Base-by-base conservation (phyloP, 1,139 yeast species). In the Chernovozyma sophiae-reginae region DNA sequence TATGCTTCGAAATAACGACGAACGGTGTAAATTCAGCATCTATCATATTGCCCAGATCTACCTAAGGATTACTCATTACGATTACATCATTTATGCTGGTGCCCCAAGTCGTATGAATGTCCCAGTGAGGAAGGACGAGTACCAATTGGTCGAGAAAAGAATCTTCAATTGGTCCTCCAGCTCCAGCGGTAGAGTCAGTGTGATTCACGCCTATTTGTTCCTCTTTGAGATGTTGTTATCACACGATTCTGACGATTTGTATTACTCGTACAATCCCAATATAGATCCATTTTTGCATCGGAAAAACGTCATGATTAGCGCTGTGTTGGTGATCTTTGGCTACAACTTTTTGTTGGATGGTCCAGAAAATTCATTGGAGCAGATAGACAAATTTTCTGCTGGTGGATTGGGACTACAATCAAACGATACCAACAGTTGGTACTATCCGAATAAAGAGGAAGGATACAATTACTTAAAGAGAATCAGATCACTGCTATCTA, bases 21-120 rank as follows among this genome's bases (percentile, higher is more conserved):
- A 70, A 1, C 56, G 77, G 27, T 77, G 83, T 51, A 77, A 77
- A 47, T 65, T 72, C 41, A 38, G 47, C 3, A 72, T 77, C 33
- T 81, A 79, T 55, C 89, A 81, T 49, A 67, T 83, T 58, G 77
- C 86, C 0, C 89, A 82, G 51, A 74, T 83, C 16, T 73, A 77
- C 26, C 70, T 84, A 61, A 65, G 64, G 43, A 73, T 82, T 25
- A 75, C 81, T 37, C 86, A 82, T 44, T 77, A 81, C 55, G 94
- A 85, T 52, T 74, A 81, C 38, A 82, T 81, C 41, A 77, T 81
- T 4, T 80, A 66, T 52, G 82, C 87, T 3, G 95, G 95, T 1
- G 85, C 86, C 4, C 90, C 90, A 1, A 73, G 81, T 57, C 66
- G 86, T 45, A 79, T 83, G 81, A 83, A 81, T 52, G 89, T 82